Base-by-base conservation (phyloP, 345 rosid genomes). In the Bruguiera parviflora region DNA sequence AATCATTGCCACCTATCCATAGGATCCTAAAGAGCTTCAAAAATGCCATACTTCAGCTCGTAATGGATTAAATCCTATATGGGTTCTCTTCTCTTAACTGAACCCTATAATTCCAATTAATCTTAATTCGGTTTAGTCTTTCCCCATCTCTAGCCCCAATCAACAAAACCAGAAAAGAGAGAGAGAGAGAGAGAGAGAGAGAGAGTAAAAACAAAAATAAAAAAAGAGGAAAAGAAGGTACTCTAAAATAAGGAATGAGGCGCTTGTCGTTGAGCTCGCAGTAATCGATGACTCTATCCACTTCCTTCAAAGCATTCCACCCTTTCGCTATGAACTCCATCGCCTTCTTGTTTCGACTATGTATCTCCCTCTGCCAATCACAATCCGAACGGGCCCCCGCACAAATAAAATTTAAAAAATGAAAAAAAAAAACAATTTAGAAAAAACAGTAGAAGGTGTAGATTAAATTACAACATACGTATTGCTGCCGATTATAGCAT, bases 261-360 rank as follows among this genome's bases (percentile, higher is more conserved):
- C 98, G 93, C 20, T 78, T 80, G 73, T 94, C 98, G 65, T 91
- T 87, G 79, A 80, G 90, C 78, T 91, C 96, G 64, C 89, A 84
- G 68, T 88, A 88, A 82, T 89, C 97, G 15, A 86, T 88, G 55
- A 94, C 96, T 77, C 96, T 83, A 8, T 94, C 97, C 6, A 94
- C 97, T 81, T 94, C 97, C 76, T 88, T 82, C 75, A 91, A 73
- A 70, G 92, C 96, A 28, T 82, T 85, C 89, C 87, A 91, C 31
- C 97, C 97, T 83, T 83, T 89, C 0, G 96, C 96, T 59, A 91
- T 90, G 10, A 87, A 75, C 84, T 91, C 97, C 96, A 86, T 87
- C 21, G 97, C 98, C 68, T 81, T 88, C 87, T 86, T 86, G 82
- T 89, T 89, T 76, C 97, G 82, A 61, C 84, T 82, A 75, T 91